Evolutionary conservation across 1,284 basidiomycete species (phyloP).

Genomic region (Trametes hirsuta): DNA sequence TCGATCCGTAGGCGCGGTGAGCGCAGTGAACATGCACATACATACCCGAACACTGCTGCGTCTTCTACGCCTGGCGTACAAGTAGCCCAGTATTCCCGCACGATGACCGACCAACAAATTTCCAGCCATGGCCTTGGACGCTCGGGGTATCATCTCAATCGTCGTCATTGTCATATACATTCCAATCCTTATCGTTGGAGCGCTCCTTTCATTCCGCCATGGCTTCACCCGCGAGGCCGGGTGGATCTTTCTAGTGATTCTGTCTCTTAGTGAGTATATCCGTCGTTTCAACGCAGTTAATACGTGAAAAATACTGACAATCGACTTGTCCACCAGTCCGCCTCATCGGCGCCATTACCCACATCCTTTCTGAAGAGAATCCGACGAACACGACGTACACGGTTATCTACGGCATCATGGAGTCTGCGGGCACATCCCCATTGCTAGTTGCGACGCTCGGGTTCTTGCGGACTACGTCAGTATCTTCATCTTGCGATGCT

Average conservation of each 20-base stretch:
- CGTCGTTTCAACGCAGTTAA: conserved; percentile 34
- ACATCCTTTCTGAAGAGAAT: conserved; percentile 52
- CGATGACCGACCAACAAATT: background rate
- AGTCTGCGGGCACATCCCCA: conserved; percentile 55
- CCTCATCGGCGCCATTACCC: conserved; percentile 56
- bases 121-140: conserved; percentile 12
- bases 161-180: conserved; percentile 44
- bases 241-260: conserved; percentile 60
- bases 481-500: conserved; percentile 19
- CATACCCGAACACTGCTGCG: too few relatives aligned
- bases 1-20: too few relatives aligned
- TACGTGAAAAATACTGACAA: background rate
- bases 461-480: conserved; percentile 63
- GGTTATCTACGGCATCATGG: conserved; percentile 56
- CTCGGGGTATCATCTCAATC: conserved; percentile 22
- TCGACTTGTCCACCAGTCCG: conserved; percentile 44
- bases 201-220: conserved; percentile 51
- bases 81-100: background rate
- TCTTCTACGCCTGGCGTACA: too few relatives aligned
- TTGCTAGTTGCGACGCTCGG: conserved; percentile 60
- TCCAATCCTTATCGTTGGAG: conserved; percentile 49
- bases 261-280: conserved; percentile 23
- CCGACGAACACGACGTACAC: conserved; percentile 46
- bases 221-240: conserved; percentile 58
- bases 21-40: too few relatives aligned